phyloP scores from a whole-genome alignment of 805 yeast genomes.

The Yarrowia deformans region DNA sequence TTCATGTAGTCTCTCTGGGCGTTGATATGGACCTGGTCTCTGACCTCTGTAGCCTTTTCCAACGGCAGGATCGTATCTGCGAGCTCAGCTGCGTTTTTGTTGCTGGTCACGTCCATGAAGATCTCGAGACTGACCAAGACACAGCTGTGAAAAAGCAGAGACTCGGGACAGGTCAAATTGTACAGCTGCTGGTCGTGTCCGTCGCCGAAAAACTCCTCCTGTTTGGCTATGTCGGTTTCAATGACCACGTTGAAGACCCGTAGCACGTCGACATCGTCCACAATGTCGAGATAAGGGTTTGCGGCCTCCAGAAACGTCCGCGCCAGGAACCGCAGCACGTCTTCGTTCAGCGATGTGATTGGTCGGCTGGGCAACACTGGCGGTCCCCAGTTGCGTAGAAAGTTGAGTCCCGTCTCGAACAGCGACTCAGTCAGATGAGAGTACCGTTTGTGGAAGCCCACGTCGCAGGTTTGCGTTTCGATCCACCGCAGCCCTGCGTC shows the following conservation, averaged over 20 bases:
- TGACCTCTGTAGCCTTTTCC: background rate
- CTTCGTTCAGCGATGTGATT: background rate
- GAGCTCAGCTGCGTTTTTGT: conserved; percentile 28
- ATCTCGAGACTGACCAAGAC: conserved; percentile 13
- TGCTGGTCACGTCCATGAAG: conserved; percentile 24
- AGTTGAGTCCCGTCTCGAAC: background rate
- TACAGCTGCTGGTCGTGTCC: background rate
- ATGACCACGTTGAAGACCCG: conserved; percentile 16
- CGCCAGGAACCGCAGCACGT: conserved; percentile 19
- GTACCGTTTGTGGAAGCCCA: conserved; percentile 29
- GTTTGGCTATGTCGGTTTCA: background rate
- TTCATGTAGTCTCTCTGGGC: conserved; percentile 21
- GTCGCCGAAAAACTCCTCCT: background rate
- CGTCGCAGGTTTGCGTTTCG: conserved; percentile 29
- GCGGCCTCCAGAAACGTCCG: conserved; percentile 27
- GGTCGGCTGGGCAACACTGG: background rate
- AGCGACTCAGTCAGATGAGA: background rate
- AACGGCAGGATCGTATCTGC: conserved; percentile 18
- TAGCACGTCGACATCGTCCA: conserved; percentile 22
- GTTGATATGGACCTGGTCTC: conserved; percentile 12
- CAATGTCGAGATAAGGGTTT: conserved; percentile 18
- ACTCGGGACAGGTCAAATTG: conserved; percentile 3
- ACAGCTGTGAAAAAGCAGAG: conserved; percentile 12
- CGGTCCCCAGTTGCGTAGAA: conserved; percentile 1
- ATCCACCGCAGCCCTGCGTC: conserved; percentile 25